A percentile compares a stretch with the other conserved stretches of the same genome.
Conservation (phyloP, 768 basidiomycete species). For the Fistulinella prunicolor region DNA sequence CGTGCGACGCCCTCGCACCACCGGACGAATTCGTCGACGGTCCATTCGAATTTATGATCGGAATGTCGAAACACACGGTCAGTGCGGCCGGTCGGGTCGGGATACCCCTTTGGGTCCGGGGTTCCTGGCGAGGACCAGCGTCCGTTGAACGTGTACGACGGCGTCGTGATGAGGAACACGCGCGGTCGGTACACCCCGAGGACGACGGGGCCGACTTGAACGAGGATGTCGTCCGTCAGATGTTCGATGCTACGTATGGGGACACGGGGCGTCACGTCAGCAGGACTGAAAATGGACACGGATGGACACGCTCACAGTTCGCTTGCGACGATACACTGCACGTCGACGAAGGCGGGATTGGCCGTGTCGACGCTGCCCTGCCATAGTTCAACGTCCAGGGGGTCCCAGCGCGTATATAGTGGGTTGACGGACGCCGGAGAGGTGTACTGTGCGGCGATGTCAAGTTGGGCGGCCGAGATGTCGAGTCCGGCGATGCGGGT, state of each 20-base stretch:
- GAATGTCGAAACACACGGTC: constrained; percentile 71
- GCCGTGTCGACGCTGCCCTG: constrained; percentile 66
- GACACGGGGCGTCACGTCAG: constrained; percentile 12
- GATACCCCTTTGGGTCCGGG: constrained; percentile 47
- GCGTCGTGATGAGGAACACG: constrained; percentile 77
- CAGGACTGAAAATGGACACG: not conserved
- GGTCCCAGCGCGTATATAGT: constrained; percentile 61
- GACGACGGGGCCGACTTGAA: constrained; percentile 63
- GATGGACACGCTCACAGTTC: constrained; percentile 63
- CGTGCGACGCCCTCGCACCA: constrained; percentile 58
- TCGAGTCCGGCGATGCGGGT: constrained; percentile 67
- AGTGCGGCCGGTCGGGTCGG: constrained; percentile 76
- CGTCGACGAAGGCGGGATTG: constrained; percentile 61
- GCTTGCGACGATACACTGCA: constrained; percentile 71
- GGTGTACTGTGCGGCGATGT: constrained; percentile 48
- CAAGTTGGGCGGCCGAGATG: constrained; percentile 51
- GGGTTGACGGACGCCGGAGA: constrained; percentile 36
- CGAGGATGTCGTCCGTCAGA: constrained; percentile 54
- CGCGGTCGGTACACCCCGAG: constrained; percentile 78
- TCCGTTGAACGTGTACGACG: constrained; percentile 79
- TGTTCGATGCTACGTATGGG: constrained; percentile 67
- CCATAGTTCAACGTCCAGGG: constrained; percentile 65
- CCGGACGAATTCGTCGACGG: constrained; percentile 60
- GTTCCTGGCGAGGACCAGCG: constrained; percentile 61
- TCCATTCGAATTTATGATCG: constrained; percentile 93